Evolutionary conservation across 305 asterid genomes (phyloP).

Genomic region (Lippia alba): DNA sequence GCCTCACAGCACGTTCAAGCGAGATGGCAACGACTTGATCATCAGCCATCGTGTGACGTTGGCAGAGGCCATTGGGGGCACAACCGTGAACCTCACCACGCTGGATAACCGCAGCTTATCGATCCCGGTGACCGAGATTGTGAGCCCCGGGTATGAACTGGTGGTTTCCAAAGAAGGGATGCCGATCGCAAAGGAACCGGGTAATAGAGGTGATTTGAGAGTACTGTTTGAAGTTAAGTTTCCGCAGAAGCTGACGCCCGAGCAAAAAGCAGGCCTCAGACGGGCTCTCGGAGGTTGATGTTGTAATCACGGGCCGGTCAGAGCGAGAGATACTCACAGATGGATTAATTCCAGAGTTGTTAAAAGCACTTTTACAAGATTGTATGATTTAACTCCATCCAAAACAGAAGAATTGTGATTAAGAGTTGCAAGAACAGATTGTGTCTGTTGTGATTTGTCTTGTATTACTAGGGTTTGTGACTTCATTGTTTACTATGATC

Average conservation of each 20-base stretch:
- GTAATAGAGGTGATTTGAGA: constrained; percentile 70
- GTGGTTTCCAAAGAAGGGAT: constrained; percentile 70
- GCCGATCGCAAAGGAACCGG: constrained; percentile 71
- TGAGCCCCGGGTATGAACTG: constrained; percentile 69
- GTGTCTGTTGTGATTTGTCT: too few species aligned
- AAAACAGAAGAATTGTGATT: too few species aligned
- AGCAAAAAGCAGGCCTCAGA: constrained; percentile 66
- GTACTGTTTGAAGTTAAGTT: constrained; percentile 71
- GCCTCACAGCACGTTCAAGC: constrained; percentile 65
- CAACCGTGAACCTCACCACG: constrained; percentile 49
- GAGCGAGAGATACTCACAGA: not conserved
- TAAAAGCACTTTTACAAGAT: too few species aligned
- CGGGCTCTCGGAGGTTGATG: constrained; percentile 58
- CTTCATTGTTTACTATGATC: too few species aligned
- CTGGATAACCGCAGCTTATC: constrained; percentile 63
- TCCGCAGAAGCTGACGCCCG: constrained; percentile 64
- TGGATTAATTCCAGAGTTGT: too few species aligned
- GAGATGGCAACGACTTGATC: constrained; percentile 80
- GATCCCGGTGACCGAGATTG: constrained; percentile 61
- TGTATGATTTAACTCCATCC: too few species aligned
- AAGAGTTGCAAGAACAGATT: too few species aligned
- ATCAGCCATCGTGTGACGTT: constrained; percentile 50
- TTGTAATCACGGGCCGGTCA: not conserved
- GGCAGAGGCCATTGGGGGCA: constrained; percentile 81
- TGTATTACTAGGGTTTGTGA: too few species aligned